These are phyloP conservation scores for Mortierella hygrophila DNA, from an alignment of 192 early-diverging fungal species.

Conservation along the genomic window DNA sequence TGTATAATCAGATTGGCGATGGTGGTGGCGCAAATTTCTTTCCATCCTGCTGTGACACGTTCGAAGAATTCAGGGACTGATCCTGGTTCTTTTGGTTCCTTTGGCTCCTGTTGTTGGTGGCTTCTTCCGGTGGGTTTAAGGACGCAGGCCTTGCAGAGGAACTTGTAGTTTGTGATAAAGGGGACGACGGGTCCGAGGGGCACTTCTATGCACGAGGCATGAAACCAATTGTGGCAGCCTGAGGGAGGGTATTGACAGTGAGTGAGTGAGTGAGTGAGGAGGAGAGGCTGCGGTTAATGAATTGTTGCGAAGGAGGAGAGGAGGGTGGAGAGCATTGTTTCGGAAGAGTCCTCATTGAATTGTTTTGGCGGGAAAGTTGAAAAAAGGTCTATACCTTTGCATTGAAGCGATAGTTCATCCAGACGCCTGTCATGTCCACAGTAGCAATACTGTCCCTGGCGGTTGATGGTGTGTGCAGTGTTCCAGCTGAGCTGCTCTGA, in stretches of 20 bases:
- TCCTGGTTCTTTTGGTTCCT: slow-evolving; percentile 41
- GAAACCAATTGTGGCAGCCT: slow-evolving; percentile 78
- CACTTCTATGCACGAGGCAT: slow-evolving; percentile 64
- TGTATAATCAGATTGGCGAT: slow-evolving; percentile 73
- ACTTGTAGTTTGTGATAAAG: slow-evolving; percentile 75
- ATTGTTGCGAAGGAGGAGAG: slow-evolving; percentile 1
- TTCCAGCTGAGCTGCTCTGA: slow-evolving; percentile 66
- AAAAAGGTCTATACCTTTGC: slow-evolving; percentile 54
- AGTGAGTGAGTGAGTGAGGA: not conserved
- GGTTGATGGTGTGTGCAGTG: slow-evolving; percentile 69
- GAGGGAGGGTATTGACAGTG: not conserved
- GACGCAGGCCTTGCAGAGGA: slow-evolving; percentile 64
- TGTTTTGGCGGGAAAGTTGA: not conserved
- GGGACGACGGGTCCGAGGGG: slow-evolving; percentile 60
- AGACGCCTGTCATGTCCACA: slow-evolving; percentile 73
- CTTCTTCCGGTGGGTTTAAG: slow-evolving; percentile 41
- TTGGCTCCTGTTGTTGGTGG: slow-evolving; percentile 32
- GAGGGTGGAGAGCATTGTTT: not conserved
- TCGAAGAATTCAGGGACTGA: slow-evolving; percentile 59
- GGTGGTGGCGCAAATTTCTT: slow-evolving; percentile 72
- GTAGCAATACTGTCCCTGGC: slow-evolving; percentile 75
- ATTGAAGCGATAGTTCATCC: slow-evolving; percentile 67
- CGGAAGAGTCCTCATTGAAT: not conserved
- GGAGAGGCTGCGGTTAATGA: not conserved
- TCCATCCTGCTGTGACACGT: slow-evolving; percentile 74